Percentiles rank a stretch among this genome's conserved stretches.
Conservation (phyloP, 805 yeast species). For the Sungouiozyma intestinalis region DNA sequence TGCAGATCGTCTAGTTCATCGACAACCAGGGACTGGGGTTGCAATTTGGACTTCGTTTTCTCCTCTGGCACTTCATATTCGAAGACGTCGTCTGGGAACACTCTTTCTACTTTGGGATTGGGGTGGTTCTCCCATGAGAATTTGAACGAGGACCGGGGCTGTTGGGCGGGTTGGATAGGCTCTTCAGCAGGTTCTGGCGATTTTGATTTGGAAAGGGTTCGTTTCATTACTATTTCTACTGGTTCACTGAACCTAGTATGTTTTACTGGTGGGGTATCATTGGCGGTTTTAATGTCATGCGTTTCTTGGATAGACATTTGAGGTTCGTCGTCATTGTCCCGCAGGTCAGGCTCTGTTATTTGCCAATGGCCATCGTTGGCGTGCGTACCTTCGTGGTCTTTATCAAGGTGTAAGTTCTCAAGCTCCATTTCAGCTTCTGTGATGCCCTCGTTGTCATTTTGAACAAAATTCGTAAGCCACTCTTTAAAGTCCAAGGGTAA, state of each 20-base stretch:
- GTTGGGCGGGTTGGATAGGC: too few species aligned
- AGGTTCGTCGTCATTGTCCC: background rate
- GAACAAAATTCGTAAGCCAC: constrained; percentile 12
- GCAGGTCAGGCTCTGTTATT: background rate
- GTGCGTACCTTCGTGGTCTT: too few species aligned
- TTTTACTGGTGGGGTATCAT: background rate
- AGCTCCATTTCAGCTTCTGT: background rate
- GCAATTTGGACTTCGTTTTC: background rate
- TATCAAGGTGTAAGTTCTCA: constrained; percentile 1
- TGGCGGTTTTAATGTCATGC: background rate
- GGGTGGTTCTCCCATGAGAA: constrained; percentile 18
- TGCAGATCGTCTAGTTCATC: background rate
- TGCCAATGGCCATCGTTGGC: background rate
- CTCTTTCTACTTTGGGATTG: constrained; percentile 14
- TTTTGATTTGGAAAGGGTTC: background rate
- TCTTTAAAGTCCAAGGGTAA: constrained; percentile 10
- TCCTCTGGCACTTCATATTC: constrained; percentile 28
- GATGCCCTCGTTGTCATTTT: constrained; percentile 4
- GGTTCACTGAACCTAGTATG: background rate
- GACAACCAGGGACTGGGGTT: background rate
- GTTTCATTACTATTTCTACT: background rate
- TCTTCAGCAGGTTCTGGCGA: too few species aligned
- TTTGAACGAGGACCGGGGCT: constrained; percentile 4
- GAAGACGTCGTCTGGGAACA: constrained; percentile 11
- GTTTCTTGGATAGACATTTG: background rate